Conservation (phyloP, 2,329 filamentous ascomycete species). For the Sporothrix luriei region DNA sequence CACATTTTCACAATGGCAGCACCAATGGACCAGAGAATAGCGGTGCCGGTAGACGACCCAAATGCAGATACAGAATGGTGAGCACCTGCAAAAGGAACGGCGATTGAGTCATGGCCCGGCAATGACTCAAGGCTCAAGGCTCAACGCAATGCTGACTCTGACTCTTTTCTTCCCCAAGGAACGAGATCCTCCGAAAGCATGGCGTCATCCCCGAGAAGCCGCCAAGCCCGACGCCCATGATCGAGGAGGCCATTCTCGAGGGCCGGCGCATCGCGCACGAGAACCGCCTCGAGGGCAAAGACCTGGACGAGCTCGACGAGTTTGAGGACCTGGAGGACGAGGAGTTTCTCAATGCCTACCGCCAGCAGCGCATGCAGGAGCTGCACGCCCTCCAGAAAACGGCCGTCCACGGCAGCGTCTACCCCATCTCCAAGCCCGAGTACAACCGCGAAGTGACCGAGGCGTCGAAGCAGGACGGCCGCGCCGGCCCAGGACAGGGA, state of each 20-base stretch:
- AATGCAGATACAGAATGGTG: slow-evolving; percentile 99
- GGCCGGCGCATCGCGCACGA: slow-evolving; percentile 83
- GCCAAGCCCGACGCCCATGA: slow-evolving; percentile 90
- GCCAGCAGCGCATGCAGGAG: slow-evolving; percentile 84
- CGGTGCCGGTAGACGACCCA: slow-evolving; percentile 88
- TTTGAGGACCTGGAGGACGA: slow-evolving; percentile 97
- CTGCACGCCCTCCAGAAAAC: slow-evolving; percentile 73
- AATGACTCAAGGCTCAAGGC: not conserved
- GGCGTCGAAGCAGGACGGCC: slow-evolving; percentile 60
- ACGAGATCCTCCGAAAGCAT: slow-evolving; percentile 96
- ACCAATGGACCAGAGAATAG: slow-evolving; percentile 64
- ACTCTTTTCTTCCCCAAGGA: slow-evolving; percentile 60
- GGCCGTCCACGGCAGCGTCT: slow-evolving; percentile 84
- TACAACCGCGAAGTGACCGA: slow-evolving; percentile 91
- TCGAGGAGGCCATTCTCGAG: slow-evolving; percentile 89
- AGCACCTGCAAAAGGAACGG: not conserved
- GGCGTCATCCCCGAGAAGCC: slow-evolving; percentile 97
- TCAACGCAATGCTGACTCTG: slow-evolving; percentile 2
- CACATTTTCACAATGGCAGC: slow-evolving; percentile 56
- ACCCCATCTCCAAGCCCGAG: slow-evolving; percentile 91
- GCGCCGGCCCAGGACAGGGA: slow-evolving; percentile 5
- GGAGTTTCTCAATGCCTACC: slow-evolving; percentile 82
- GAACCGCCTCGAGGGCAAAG: slow-evolving; percentile 90
- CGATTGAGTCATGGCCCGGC: not conserved
- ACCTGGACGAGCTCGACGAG: slow-evolving; percentile 88